Base-by-base conservation (phyloP, 2,329 filamentous ascomycete species). In the Pezicula carpinea region DNA sequence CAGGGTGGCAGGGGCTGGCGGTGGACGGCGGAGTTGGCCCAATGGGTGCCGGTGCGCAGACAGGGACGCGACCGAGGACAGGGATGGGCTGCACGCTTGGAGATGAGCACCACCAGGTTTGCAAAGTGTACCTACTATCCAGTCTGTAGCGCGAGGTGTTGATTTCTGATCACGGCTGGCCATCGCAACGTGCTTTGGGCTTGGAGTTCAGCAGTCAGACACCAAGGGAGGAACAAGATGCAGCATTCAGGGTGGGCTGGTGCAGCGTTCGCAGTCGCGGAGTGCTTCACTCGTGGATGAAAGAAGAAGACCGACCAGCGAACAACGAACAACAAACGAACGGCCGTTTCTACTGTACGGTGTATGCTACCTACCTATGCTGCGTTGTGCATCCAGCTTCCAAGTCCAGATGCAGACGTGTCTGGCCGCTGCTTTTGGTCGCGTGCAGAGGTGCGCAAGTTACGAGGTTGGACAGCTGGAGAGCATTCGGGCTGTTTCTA, bases 91-190 rank as follows among this genome's bases (percentile, higher is more conserved):
- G n/a, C 18, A 41, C 23, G 39, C 11, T 43, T 43, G 23, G 23
- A 43, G 40, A 18, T 31, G 41, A 35, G 29, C 10, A 21, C 42
- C 32, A 23, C 29, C 19, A 36, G 31, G 43, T 32, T 6, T n/a
- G n/a, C n/a, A n/a, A n/a, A n/a, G n/a, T n/a, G n/a, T n/a, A n/a
- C n/a, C n/a, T n/a, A n/a, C n/a, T n/a, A n/a, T n/a, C n/a, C n/a
- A n/a, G n/a, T n/a, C n/a, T n/a, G n/a, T n/a, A n/a, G n/a, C n/a
- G n/a, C n/a, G n/a, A n/a, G n/a, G n/a, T n/a, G n/a, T n/a, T n/a
- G n/a, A 18, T n/a, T 11, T 39, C 39, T n/a, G 22, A 39, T 14
- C 29, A 39, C 43, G 21, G 40, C 42, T 41, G 43, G 34, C 29
- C 22, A 18, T 47, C n/a, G n/a, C n/a, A n/a, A n/a, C n/a, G n/a